Base-by-base conservation (phyloP, 2,329 filamentous ascomycete genomes). In the Hysterium pulicare region DNA sequence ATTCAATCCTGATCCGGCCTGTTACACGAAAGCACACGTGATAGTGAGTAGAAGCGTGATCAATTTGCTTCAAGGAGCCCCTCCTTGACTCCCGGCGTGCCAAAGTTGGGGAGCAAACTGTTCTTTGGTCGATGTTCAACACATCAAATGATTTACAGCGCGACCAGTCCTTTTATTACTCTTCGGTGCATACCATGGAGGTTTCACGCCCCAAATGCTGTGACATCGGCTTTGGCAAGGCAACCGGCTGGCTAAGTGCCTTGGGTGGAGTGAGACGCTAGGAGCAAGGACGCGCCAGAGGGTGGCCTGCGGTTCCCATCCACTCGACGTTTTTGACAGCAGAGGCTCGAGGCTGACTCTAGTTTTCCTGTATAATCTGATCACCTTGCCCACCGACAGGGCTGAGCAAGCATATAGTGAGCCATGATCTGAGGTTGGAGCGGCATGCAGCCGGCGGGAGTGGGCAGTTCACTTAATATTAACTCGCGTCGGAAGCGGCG, bases 201-300 rank as follows among this genome's bases (percentile, higher is more conserved):
- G 48, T 45, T 47, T 41, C 48, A 42, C 38, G 30, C 32, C 33
- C 17, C 13, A 28, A 21, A 30, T 26, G 20, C 46, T 51, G 46
- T 48, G 48, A 51, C 48, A 46, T 46, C 19, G 48, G 45, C 38
- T 36, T 44, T 31, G 13, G 16, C 13, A n/a, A 8, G 4, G 28
- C 28, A n/a, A n/a, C 28, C 3, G 28, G 28, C 5, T 16, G 28
- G 16, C 13, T 16, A 31, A 4, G 13, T 31, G 28, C 28, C 13
- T 31, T 31, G 28, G 16, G 28, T 11, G 28, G 28, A 31, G 28
- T 31, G 28, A 16, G 8, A 16, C 28, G 28, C 28, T 11, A n/a
- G 28, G 28, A 16, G 16, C 16, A 31, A 16, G 13, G 28, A 31
- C 28, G 13, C 13, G 28, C 28, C 13, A 31, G 16, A n/a, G 28